Percentiles rank a stretch among this genome's conserved stretches.
Evolutionary conservation across 164 flowering plant species (phyloP).

Genomic region (Magnolia sinica): DNA sequence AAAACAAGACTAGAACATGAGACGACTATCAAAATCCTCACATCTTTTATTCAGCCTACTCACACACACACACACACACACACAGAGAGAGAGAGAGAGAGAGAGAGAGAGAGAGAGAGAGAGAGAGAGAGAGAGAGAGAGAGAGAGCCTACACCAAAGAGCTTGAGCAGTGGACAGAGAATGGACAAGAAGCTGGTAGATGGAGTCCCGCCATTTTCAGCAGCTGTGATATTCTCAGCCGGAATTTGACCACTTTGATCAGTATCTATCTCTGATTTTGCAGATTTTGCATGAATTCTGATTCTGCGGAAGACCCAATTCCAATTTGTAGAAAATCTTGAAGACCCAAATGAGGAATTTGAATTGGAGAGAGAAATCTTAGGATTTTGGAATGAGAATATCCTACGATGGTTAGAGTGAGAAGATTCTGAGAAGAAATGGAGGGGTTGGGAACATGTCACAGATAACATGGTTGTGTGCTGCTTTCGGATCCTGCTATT

Average conservation of each 20-base stretch:
- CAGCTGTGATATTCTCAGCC: slow-evolving; percentile 6
- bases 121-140: background rate
- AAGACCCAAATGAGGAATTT: slow-evolving; percentile 14
- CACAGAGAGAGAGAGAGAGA: background rate
- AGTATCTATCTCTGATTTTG: slow-evolving; percentile 17
- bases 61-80: background rate
- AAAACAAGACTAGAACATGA: background rate
- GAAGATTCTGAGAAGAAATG: background rate
- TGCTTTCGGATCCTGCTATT: background rate
- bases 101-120: background rate
- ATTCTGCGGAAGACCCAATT: slow-evolving; percentile 15
- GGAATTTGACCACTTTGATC: slow-evolving; percentile 6
- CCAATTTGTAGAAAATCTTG: slow-evolving; percentile 8
- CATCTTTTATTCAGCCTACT: background rate
- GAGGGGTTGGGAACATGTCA: background rate
- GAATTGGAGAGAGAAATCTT: background rate
- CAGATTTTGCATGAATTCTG: slow-evolving; percentile 25
- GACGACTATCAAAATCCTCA: too few species aligned
- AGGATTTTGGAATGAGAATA: background rate
- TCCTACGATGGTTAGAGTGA: background rate
- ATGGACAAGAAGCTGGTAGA: slow-evolving; percentile 46
- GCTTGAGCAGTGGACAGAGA: slow-evolving; percentile 63
- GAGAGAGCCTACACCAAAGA: slow-evolving; percentile 40
- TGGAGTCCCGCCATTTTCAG: slow-evolving; percentile 21
- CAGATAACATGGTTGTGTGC: background rate